Evolutionary conservation across 352 stramenopile genomes (phyloP).

Genomic region (Globisporangium nunn): DNA sequence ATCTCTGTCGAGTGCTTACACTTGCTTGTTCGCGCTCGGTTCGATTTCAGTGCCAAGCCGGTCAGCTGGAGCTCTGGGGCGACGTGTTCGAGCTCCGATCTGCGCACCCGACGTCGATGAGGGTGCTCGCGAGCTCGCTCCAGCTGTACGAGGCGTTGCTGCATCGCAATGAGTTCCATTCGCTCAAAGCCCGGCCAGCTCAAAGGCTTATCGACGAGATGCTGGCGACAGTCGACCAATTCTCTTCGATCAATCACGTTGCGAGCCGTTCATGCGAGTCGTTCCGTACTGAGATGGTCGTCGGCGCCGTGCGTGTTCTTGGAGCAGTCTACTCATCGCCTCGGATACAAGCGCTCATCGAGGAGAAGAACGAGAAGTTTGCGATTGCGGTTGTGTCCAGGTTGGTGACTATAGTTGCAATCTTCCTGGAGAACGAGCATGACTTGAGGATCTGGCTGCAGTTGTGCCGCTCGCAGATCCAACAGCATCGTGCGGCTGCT

Average conservation of each 20-base stretch:
- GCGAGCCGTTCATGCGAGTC: background rate
- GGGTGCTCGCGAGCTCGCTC: constrained; percentile 29
- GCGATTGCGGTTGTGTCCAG: constrained; percentile 1
- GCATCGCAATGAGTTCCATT: constrained; percentile 24
- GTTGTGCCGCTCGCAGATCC: constrained; percentile 10
- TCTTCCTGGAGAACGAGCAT: constrained; percentile 2
- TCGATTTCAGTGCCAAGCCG: constrained; percentile 36
- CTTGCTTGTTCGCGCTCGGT: constrained; percentile 13
- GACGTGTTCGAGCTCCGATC: constrained; percentile 23
- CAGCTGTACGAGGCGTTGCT: constrained; percentile 23
- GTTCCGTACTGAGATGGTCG: constrained; percentile 5
- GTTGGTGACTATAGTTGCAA: background rate
- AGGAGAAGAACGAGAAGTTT: constrained; percentile 6
- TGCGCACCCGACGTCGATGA: constrained; percentile 19
- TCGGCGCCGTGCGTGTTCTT: constrained; percentile 13
- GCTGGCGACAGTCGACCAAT: constrained; percentile 15
- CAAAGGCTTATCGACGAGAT: constrained; percentile 16
- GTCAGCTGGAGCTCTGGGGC: constrained; percentile 23
- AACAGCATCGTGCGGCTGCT: constrained; percentile 1
- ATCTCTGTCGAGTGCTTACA: constrained; percentile 18
- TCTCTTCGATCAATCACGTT: background rate
- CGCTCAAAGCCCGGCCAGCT: constrained; percentile 3
- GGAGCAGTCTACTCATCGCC: constrained; percentile 10
- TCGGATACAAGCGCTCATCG: constrained; percentile 5
- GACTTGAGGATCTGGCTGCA: constrained; percentile 11